Evolutionary conservation across 257 asterid species (phyloP), one percentile per base, ranked within the genome.

Genomic region (Scutellaria galericulata): DNA sequence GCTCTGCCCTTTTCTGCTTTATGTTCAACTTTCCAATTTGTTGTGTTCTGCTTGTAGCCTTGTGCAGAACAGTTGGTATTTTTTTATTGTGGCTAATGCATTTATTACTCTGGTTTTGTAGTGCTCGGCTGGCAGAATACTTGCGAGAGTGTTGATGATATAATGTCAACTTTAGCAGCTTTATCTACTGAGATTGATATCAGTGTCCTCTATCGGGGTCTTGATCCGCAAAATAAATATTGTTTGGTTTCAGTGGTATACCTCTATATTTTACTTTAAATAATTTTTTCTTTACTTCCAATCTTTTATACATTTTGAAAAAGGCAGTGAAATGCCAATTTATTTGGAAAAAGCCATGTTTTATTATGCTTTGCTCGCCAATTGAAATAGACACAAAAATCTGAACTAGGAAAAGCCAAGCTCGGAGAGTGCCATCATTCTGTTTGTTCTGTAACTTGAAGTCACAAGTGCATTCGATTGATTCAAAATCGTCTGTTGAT

Each of bases 101-200:
- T 53, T 69, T 54, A 62, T 60, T n/a, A 5, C 68, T 66, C 73
- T 76, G 75, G 59, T 67, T 66, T 44, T 85, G 74, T 85, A 94
- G 99, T 91, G 71, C 64, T 94, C 75, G 99, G 99, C 47, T 94
- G 99, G 99, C 97, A 94, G 82, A 88, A 90, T 81, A 88, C 96
- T 42, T 73, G 95, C 35, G 99, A 94, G 87, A 87, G 85, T 54
- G 89, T 88, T 63, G 88, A 83, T 64, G 95, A 88, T 75, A 94
- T 94, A 78, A 87, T 44, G 74, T 85, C 89, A 12, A 91, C 99
- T 70, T 75, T 94, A 81, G 74, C 84, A 56, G 89, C 95, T 62
- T 84, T 94, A 63, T 87, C 97, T 51, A 94, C 97, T 67, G 95
- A 88, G 82, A 83, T 92, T 76, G 98, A 94, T 81, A 75, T 90